A percentile compares a stretch with the other conserved stretches of the same genome.
Conservation (phyloP, 176 grass and related monocot genomes). For the Themeda triandra region DNA sequence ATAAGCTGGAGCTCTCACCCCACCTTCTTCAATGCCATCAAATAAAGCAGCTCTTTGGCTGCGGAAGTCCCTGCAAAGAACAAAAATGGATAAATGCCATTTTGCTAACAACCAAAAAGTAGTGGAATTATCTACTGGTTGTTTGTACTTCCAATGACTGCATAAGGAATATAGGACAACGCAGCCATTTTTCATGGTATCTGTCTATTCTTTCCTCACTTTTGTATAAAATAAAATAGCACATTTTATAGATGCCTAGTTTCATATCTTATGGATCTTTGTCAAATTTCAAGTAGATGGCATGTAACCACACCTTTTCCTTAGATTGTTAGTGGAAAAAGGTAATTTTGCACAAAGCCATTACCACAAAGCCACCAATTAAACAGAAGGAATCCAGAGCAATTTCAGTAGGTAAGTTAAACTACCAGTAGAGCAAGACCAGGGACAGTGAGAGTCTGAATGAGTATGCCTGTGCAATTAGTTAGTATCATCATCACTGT, state of each 20-base stretch:
- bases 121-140: neutral
- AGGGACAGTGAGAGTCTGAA: neutral
- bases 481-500: neutral
- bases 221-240: neutral
- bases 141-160: neutral
- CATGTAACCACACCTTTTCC: neutral
- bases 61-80: slow-evolving; percentile 40
- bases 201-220: neutral
- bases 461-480: neutral
- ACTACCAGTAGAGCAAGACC: neutral
- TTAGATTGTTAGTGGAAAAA: neutral
- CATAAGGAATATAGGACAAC: neutral
- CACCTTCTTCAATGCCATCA: slow-evolving; percentile 78
- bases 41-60: slow-evolving; percentile 64
- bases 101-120: neutral
- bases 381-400: neutral
- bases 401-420: neutral
- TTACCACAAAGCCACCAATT: neutral
- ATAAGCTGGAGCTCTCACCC: slow-evolving; percentile 49
- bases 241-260: neutral
- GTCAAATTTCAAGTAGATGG: neutral
- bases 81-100: neutral
- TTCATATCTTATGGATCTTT: neutral
- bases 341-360: neutral
- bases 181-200: neutral